Percentiles rank a stretch among this genome's conserved stretches.
phyloP scores from a whole-genome alignment of 345 rosid genomes.

The Gossypium turneri region DNA sequence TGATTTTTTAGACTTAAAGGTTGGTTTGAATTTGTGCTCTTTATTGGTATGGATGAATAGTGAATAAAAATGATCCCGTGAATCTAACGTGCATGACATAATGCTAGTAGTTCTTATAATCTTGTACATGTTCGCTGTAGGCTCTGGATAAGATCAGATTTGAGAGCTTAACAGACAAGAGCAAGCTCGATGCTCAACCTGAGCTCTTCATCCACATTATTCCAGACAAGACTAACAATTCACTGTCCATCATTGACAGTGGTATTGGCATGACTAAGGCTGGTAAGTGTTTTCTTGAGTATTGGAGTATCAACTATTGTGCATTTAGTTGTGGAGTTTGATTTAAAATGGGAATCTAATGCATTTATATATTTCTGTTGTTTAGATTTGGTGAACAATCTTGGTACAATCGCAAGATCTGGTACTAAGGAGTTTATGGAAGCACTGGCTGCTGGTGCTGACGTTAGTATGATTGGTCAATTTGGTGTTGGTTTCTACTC shows the following conservation, averaged over 20 bases:
- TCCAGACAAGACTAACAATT: slow-evolving; percentile 66
- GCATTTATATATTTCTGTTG: background rate
- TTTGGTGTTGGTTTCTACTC: slow-evolving; percentile 89
- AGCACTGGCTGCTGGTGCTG: slow-evolving; percentile 84
- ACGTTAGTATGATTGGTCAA: slow-evolving; percentile 90
- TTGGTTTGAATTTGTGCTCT: no score
- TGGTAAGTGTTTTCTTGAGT: slow-evolving; percentile 34
- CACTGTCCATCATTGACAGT: slow-evolving; percentile 66
- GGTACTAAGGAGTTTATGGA: slow-evolving; percentile 92
- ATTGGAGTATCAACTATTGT: background rate
- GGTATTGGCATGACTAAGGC: slow-evolving; percentile 91
- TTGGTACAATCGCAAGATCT: slow-evolving; percentile 86
- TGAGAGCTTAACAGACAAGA: slow-evolving; percentile 85
- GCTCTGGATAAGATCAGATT: slow-evolving; percentile 85
- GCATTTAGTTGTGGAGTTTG: background rate
- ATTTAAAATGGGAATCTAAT: background rate
- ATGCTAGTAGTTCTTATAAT: background rate
- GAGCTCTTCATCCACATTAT: slow-evolving; percentile 80
- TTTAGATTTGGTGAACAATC: slow-evolving; percentile 80
- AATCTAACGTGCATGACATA: background rate
- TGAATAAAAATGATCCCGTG: no score
- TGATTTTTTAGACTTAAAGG: no score
- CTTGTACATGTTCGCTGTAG: slow-evolving; percentile 21
- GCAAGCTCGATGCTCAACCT: slow-evolving; percentile 78
- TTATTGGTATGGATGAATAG: no score